phyloP scores from a whole-genome alignment of 2,329 filamentous ascomycete genomes.

The Colletotrichum cereale region DNA sequence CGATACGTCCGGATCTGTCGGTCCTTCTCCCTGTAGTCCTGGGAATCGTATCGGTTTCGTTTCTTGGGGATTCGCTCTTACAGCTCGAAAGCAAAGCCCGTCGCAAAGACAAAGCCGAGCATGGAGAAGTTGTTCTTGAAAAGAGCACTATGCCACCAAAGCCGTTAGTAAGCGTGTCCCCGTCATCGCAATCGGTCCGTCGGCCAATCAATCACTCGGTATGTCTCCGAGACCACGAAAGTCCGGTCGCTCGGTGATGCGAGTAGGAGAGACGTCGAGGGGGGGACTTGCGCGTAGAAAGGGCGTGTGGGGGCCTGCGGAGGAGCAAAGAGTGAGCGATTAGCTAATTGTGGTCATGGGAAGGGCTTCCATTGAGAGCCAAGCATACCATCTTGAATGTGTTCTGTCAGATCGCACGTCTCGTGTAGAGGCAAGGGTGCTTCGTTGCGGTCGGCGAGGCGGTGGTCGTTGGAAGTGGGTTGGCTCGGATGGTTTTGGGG shows the following conservation, averaged over 20 bases:
- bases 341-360: slow-evolving; percentile 45
- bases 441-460: slow-evolving; percentile 35
- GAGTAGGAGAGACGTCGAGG: not conserved
- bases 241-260: not conserved
- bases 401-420: slow-evolving; percentile 28
- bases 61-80: slow-evolving; percentile 61
- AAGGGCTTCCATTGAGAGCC: not conserved
- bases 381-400: slow-evolving; percentile 54
- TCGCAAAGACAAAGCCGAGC: slow-evolving; percentile 86
- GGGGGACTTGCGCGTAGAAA: slow-evolving; percentile 56
- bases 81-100: slow-evolving; percentile 95
- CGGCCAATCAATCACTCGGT: not conserved
- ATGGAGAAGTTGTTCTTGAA: slow-evolving; percentile 91
- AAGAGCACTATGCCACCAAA: slow-evolving; percentile 70
- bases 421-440: slow-evolving; percentile 31
- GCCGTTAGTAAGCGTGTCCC: slow-evolving; percentile 13
- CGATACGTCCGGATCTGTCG: not conserved
- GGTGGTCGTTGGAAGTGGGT: slow-evolving; percentile 21
- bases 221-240: not conserved
- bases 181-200: not conserved
- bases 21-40: not conserved
- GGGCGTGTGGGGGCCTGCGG: slow-evolving; percentile 51
- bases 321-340: slow-evolving; percentile 48
- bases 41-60: not conserved
- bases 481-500: slow-evolving; percentile 30